A percentile compares a stretch with the other conserved stretches of the same genome.
Conservation (phyloP, 345 rosid genomes). For the Arabidopsis arenosa region DNA sequence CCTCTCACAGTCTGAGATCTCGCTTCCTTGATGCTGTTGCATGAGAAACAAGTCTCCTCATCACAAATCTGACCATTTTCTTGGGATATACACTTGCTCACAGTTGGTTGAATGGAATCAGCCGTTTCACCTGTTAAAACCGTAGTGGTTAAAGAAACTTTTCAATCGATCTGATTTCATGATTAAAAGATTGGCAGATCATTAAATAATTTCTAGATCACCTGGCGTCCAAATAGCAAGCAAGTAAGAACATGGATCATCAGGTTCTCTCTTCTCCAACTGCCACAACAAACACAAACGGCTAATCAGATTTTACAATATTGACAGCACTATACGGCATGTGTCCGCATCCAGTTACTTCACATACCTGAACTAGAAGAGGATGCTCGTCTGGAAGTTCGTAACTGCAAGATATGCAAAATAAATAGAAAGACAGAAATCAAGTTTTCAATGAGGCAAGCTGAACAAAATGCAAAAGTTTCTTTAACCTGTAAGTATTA, state of each 20-base stretch:
- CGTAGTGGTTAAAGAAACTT: neutral
- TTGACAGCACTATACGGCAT: neutral
- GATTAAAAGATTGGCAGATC: conserved; percentile 3
- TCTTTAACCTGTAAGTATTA: too few relatives aligned
- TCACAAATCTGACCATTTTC: conserved; percentile 57
- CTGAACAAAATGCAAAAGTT: neutral
- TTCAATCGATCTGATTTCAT: neutral
- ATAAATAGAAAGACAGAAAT: neutral
- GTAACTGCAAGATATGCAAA: conserved; percentile 58
- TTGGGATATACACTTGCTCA: conserved; percentile 60
- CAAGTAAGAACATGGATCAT: conserved; percentile 83
- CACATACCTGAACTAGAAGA: conserved; percentile 73
- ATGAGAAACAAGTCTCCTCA: conserved; percentile 72
- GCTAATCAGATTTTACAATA: conserved; percentile 23
- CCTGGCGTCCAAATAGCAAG: conserved; percentile 99
- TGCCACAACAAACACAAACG: conserved; percentile 45
- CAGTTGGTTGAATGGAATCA: conserved; percentile 68
- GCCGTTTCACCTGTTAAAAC: conserved; percentile 77
- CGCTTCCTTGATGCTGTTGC: conserved; percentile 74
- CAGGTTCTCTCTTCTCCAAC: conserved; percentile 81
- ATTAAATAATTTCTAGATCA: conserved; percentile 33
- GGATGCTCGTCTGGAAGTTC: conserved; percentile 92
- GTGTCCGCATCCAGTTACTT: conserved; percentile 12
- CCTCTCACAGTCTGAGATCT: conserved; percentile 82
- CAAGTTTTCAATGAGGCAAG: conserved; percentile 1